phyloP scores from a whole-genome alignment of 805 yeast genomes.

The Teunomyces cretensis region DNA sequence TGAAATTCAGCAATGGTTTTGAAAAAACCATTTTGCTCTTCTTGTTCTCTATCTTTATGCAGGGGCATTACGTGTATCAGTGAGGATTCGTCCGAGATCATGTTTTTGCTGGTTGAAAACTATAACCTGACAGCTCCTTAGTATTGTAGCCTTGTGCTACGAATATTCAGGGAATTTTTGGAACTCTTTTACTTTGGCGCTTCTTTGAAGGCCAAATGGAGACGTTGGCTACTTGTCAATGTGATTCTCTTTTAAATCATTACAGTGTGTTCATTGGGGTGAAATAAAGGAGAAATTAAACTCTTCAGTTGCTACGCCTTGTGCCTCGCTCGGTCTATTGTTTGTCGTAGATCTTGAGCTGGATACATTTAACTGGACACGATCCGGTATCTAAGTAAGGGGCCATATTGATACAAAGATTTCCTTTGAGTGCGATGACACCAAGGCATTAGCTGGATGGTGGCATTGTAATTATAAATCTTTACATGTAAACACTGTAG shows the following conservation, averaged over 20 bases:
- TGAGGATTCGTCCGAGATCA: constrained; percentile 99
- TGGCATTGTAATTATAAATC: constrained; percentile 48
- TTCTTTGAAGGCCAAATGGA: constrained; percentile 31
- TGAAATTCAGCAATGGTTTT: constrained; percentile 5
- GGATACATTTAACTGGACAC: constrained; percentile 27
- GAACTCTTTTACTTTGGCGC: constrained; percentile 34
- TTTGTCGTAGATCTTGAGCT: constrained; percentile 43
- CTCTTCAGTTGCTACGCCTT: constrained; percentile 28
- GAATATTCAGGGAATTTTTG: constrained; percentile 74
- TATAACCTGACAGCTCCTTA: constrained; percentile 90
- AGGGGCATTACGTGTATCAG: constrained; percentile 99
- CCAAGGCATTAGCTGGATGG: constrained; percentile 38
- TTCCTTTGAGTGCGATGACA: constrained; percentile 48
- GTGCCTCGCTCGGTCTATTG: constrained; percentile 49
- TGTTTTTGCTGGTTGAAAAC: constrained; percentile 99
- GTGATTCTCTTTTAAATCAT: constrained; percentile 15
- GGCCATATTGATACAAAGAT: constrained; percentile 40
- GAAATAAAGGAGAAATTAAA: constrained; percentile 2
- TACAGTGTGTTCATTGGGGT: constrained; percentile 24
- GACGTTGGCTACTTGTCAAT: not conserved
- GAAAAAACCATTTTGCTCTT: constrained; percentile 12
- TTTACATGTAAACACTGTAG: constrained; percentile 23
- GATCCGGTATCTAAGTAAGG: constrained; percentile 23
- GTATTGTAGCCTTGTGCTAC: constrained; percentile 45
- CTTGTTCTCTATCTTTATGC: constrained; percentile 86